Conservation (phyloP, 345 rosid species). For the Salix caprea region DNA sequence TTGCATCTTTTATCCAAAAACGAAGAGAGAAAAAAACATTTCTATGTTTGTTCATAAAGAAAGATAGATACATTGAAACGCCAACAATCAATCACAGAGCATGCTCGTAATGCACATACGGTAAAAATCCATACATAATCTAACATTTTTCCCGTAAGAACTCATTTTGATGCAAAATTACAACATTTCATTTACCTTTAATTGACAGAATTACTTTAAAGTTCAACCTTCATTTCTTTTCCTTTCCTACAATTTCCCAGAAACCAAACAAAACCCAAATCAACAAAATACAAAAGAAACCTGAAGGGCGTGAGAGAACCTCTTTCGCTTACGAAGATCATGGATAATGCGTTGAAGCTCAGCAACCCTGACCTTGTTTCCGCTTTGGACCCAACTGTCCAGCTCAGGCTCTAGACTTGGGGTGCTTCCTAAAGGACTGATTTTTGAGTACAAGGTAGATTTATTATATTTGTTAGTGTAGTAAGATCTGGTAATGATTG, state of each 20-base stretch:
- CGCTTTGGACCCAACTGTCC: slow-evolving; percentile 61
- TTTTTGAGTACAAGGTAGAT: slow-evolving; percentile 58
- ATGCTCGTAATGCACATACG: background rate
- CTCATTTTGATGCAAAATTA: background rate
- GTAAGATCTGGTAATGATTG: slow-evolving; percentile 40
- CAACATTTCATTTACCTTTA: background rate
- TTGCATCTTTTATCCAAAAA: background rate
- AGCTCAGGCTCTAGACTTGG: slow-evolving; percentile 61
- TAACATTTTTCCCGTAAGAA: background rate
- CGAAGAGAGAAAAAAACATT: too few relatives aligned
- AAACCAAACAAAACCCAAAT: slow-evolving; percentile 11
- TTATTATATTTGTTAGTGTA: slow-evolving; percentile 55
- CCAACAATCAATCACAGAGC: background rate
- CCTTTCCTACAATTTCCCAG: slow-evolving; percentile 4
- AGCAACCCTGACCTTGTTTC: slow-evolving; percentile 57
- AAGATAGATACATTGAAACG: background rate
- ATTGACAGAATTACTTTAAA: background rate
- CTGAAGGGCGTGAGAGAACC: slow-evolving; percentile 83
- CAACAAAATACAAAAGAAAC: slow-evolving; percentile 18
- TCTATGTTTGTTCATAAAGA: background rate
- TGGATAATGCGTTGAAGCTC: slow-evolving; percentile 81
- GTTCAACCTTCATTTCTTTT: background rate
- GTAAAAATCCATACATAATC: background rate
- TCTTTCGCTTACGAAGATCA: slow-evolving; percentile 75
- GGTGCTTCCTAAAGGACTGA: slow-evolving; percentile 76